These are phyloP conservation scores for Effrenium voratum DNA, from an alignment of 73 alveolate genomes.

Conservation along the genomic window DNA sequence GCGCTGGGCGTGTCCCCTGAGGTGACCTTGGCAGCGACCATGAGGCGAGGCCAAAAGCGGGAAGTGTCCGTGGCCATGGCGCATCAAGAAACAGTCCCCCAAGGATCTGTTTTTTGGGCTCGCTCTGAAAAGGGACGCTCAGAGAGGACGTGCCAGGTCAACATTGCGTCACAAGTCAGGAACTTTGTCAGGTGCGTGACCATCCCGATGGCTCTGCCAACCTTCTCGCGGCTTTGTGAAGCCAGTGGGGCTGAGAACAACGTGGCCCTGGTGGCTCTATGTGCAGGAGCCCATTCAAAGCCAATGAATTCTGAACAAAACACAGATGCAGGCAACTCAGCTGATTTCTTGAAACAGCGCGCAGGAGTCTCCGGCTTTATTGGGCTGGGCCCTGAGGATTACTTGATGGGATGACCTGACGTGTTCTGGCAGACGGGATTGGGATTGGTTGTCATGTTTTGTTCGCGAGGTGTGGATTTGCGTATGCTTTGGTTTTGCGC, in stretches of 20 bases:
- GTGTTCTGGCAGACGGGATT: background rate
- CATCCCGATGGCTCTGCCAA: slow-evolving; percentile 83
- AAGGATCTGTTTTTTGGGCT: no score
- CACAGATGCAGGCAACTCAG: background rate
- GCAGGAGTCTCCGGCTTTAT: slow-evolving; percentile 78
- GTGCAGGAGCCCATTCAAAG: slow-evolving; percentile 14
- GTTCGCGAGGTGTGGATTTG: slow-evolving; percentile 11
- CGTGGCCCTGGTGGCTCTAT: slow-evolving; percentile 80
- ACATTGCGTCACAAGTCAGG: no score
- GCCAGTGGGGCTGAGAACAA: slow-evolving; percentile 76
- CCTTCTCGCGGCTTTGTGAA: slow-evolving; percentile 62
- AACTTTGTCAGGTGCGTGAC: slow-evolving; percentile 54
- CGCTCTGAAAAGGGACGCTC: no score
- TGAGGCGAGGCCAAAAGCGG: slow-evolving; percentile 30
- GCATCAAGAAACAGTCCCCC: no score
- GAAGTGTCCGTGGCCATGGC: no score
- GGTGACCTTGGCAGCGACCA: slow-evolving; percentile 32
- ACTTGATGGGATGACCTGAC: background rate
- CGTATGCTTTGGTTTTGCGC: no score
- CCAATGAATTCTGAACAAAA: no score
- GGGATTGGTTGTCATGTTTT: background rate
- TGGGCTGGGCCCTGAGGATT: slow-evolving; percentile 16
- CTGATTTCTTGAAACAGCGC: background rate
- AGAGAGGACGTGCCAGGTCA: no score
- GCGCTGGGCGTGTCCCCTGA: slow-evolving; percentile 65